Conservation (phyloP, 1,284 basidiomycete genomes). For the Malassezia nana region DNA sequence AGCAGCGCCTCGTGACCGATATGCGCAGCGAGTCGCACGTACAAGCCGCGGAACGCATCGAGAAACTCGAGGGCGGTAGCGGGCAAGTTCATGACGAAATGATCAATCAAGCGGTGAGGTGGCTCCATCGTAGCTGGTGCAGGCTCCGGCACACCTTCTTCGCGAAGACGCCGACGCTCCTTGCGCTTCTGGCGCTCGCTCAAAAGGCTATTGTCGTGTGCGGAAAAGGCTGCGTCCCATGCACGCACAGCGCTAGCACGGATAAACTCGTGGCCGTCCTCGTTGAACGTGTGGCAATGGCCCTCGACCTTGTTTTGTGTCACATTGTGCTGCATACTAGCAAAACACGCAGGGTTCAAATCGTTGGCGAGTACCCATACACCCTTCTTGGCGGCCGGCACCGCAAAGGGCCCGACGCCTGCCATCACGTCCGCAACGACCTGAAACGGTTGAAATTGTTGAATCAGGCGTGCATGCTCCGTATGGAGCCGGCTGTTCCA, state of each 20-base stretch:
- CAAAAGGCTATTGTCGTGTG: constrained; percentile 6
- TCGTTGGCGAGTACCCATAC: constrained; percentile 74
- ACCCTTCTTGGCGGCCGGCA: constrained; percentile 83
- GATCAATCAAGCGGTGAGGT: constrained; percentile 51
- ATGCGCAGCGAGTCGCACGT: constrained; percentile 50
- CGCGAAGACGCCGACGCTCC: neutral
- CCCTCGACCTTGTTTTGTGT: constrained; percentile 31
- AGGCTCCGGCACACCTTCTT: constrained; percentile 12
- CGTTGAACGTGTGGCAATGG: constrained; percentile 21
- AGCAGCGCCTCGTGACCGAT: constrained; percentile 48
- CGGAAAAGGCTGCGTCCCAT: constrained; percentile 27
- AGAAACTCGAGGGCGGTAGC: constrained; percentile 82
- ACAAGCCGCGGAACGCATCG: constrained; percentile 70
- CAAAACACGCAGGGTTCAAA: constrained; percentile 76
- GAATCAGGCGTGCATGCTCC: constrained; percentile 78
- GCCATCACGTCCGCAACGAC: constrained; percentile 86
- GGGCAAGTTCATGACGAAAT: constrained; percentile 96
- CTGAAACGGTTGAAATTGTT: constrained; percentile 58
- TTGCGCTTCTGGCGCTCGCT: constrained; percentile 15
- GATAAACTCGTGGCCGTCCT: constrained; percentile 37
- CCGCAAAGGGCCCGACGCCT: constrained; percentile 89
- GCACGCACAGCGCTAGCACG: constrained; percentile 17
- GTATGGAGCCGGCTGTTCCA: constrained; percentile 92
- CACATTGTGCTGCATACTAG: constrained; percentile 55
- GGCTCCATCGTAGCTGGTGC: constrained; percentile 5